phyloP scores from a whole-genome alignment of 2,329 filamentous ascomycete species.

The Xylaria polymorpha region DNA sequence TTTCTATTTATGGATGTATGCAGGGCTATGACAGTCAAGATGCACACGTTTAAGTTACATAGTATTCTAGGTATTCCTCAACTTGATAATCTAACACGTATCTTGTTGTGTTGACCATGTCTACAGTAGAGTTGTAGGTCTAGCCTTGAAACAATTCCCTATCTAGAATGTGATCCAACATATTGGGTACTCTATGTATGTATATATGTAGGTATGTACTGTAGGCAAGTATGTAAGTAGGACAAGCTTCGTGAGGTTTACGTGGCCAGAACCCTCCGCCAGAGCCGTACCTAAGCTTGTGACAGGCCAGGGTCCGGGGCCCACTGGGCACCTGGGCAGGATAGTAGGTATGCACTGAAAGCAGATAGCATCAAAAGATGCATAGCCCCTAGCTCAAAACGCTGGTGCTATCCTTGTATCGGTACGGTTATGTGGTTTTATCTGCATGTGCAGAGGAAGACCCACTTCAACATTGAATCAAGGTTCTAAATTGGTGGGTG shows the following conservation, averaged over 20 bases:
- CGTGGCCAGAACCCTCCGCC: slow-evolving; percentile 33
- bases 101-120: not conserved
- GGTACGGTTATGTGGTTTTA: not conserved
- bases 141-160: not conserved
- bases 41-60: not conserved
- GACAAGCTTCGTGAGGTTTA: slow-evolving; percentile 16
- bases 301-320: not conserved
- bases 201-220: too few relatives aligned
- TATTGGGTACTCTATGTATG: not conserved
- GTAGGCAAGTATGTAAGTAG: too few relatives aligned
- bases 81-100: not conserved
- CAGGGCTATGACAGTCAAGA: not conserved
- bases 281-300: not conserved
- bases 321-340: too few relatives aligned
- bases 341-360: not conserved
- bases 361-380: slow-evolving; percentile 13
- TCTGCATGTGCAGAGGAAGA: not conserved
- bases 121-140: not conserved
- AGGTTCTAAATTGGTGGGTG: not conserved
- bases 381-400: not conserved
- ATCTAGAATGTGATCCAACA: not conserved
- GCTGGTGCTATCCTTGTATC: slow-evolving; percentile 22
- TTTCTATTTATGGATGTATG: slow-evolving; percentile 14
- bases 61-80: not conserved
- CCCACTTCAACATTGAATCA: not conserved